phyloP scores from a whole-genome alignment of 1,284 basidiomycete species.

The Melampsora larici-populina region DNA sequence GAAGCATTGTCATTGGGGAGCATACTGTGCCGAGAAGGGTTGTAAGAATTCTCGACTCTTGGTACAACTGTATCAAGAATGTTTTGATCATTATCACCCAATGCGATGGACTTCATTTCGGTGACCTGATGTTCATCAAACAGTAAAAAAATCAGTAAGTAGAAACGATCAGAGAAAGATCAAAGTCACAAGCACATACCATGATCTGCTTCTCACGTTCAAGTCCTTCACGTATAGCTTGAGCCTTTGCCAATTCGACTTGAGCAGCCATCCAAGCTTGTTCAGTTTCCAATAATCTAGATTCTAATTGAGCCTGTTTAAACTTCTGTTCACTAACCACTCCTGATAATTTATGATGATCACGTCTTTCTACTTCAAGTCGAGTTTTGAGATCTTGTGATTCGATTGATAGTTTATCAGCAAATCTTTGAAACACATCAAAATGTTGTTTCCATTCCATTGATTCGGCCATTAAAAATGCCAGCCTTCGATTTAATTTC shows the following conservation, averaged over 20 bases:
- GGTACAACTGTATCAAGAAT: constrained; percentile 25
- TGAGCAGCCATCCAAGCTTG: constrained; percentile 41
- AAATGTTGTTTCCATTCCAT: constrained; percentile 45
- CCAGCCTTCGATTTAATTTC: constrained; percentile 41
- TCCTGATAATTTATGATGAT: constrained; percentile 45
- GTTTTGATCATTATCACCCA: constrained; percentile 15
- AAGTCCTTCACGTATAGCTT: constrained; percentile 44
- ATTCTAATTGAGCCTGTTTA: constrained; percentile 45
- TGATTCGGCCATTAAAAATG: constrained; percentile 40
- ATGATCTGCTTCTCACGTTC: constrained; percentile 46
- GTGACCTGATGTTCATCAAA: constrained; percentile 21
- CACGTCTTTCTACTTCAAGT: constrained; percentile 47
- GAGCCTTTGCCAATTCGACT: constrained; percentile 46
- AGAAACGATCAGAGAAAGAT: constrained; percentile 13
- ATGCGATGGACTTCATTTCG: constrained; percentile 40
- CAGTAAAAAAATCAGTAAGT: constrained; percentile 29
- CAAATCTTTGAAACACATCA: constrained; percentile 43
- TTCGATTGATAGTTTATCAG: constrained; percentile 47
- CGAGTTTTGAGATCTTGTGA: constrained; percentile 45
- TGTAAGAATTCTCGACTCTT: constrained; percentile 5
- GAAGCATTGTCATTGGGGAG: constrained; percentile 1
- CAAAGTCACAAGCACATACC: constrained; percentile 36
- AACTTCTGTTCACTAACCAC: constrained; percentile 45
- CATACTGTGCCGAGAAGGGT: background rate
- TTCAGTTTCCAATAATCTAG: constrained; percentile 44